phyloP scores from a whole-genome alignment of 1,139 yeast species.

The Arxiozyma telluris region DNA sequence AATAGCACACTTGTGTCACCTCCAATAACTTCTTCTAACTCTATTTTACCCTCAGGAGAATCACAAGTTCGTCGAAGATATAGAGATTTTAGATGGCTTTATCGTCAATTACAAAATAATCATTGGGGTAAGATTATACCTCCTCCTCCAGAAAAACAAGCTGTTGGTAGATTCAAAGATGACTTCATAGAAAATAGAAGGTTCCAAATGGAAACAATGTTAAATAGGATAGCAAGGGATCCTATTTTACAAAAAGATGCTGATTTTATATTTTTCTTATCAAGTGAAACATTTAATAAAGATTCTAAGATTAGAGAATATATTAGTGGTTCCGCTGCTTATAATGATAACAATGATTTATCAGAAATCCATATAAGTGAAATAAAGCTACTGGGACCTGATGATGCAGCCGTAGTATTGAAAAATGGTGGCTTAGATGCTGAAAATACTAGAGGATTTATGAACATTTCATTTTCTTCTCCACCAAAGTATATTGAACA shows the following conservation, averaged over 20 bases:
- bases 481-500: conserved; percentile 57
- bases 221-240: conserved; percentile 53
- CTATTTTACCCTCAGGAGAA: conserved; percentile 31
- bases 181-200: conserved; percentile 83
- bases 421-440: conserved; percentile 28
- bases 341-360: conserved; percentile 37
- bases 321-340: conserved; percentile 45
- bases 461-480: conserved; percentile 32
- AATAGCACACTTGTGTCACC: conserved; percentile 36
- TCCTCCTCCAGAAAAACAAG: conserved; percentile 95
- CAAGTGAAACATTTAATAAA: conserved; percentile 57
- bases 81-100: conserved; percentile 79
- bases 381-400: conserved; percentile 25
- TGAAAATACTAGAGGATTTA: conserved; percentile 24
- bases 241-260: conserved; percentile 55
- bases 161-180: conserved; percentile 79
- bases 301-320: conserved; percentile 60
- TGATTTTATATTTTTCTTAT: conserved; percentile 71
- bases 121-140: conserved; percentile 91
- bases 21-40: conserved; percentile 24
- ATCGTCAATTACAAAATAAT: conserved; percentile 74
- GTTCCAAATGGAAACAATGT: conserved; percentile 81
- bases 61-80: conserved; percentile 64
- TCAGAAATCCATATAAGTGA: conserved; percentile 34
- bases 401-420: conserved; percentile 26